Percentiles rank a stretch among this genome's conserved stretches.
phyloP scores from a whole-genome alignment of 257 asterid genomes.

The Pogostemon cablin region DNA sequence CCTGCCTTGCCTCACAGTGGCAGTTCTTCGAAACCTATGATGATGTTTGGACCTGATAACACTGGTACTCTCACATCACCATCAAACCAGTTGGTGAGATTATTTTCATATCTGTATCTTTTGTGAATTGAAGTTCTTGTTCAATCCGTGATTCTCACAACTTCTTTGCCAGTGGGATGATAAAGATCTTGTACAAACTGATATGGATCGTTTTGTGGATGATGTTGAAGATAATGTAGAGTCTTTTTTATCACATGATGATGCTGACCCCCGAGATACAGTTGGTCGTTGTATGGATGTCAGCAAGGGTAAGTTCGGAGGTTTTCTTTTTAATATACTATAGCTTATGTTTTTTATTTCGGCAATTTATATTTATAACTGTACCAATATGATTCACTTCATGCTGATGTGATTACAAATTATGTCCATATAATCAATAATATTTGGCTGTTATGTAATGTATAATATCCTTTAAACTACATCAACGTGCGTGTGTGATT shows the following conservation, averaged over 20 bases:
- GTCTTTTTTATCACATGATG: constrained; percentile 89
- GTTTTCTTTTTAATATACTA: constrained; percentile 1
- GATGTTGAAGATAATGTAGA: constrained; percentile 97
- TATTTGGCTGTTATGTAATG: no score
- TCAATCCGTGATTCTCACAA: constrained; percentile 29
- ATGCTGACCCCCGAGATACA: constrained; percentile 84
- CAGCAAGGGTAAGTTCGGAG: constrained; percentile 65
- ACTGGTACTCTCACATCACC: constrained; percentile 86
- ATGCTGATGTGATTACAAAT: neutral
- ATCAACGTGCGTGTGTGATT: no score
- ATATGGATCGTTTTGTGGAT: constrained; percentile 95
- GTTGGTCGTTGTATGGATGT: constrained; percentile 93
- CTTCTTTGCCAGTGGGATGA: constrained; percentile 86
- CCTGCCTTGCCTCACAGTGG: constrained; percentile 83
- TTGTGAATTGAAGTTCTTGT: constrained; percentile 3
- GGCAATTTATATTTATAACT: constrained; percentile 13
- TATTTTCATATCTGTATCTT: constrained; percentile 19
- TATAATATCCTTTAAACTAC: no score
- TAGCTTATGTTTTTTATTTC: neutral
- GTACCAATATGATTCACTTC: neutral
- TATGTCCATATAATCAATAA: neutral
- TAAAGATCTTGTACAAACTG: constrained; percentile 92
- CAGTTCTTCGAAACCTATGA: constrained; percentile 79
- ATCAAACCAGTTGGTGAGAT: constrained; percentile 82
- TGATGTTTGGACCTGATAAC: constrained; percentile 87